Evolutionary conservation across 306 rosid genomes (phyloP).

Genomic region (Vigna hirtella): DNA sequence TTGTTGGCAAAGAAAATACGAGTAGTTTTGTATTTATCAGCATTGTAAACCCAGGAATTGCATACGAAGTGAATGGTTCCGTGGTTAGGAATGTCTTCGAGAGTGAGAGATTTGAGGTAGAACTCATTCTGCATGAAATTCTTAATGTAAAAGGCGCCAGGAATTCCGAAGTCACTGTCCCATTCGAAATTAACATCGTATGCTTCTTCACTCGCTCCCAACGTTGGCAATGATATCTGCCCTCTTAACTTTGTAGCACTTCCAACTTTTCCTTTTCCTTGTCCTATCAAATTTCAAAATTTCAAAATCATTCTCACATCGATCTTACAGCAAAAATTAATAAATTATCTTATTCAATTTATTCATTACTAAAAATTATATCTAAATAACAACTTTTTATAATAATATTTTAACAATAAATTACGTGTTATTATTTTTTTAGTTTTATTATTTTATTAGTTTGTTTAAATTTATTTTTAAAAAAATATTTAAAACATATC

Average conservation of each 20-base stretch:
- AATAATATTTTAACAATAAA: too few species aligned
- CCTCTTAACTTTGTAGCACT: slow-evolving; percentile 53
- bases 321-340: too few species aligned
- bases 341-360: too few species aligned
- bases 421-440: too few species aligned
- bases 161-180: slow-evolving; percentile 54
- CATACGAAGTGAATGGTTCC: slow-evolving; percentile 65
- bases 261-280: slow-evolving; percentile 56
- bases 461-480: too few species aligned
- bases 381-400: too few species aligned
- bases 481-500: too few species aligned
- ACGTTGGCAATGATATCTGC: slow-evolving; percentile 44
- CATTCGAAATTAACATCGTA: slow-evolving; percentile 56
- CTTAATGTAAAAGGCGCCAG: slow-evolving; percentile 66
- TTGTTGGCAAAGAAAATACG: slow-evolving; percentile 74
- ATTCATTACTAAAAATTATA: too few species aligned
- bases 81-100: slow-evolving; percentile 63
- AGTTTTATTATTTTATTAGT: too few species aligned
- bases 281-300: slow-evolving; percentile 36
- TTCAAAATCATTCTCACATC: too few species aligned
- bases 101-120: slow-evolving; percentile 56
- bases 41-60: slow-evolving; percentile 79
- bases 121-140: slow-evolving; percentile 63
- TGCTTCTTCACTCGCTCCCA: slow-evolving; percentile 50
- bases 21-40: slow-evolving; percentile 40